Conservation (phyloP, 2,329 filamentous ascomycete species). For the Coniochaeta prunicola region DNA sequence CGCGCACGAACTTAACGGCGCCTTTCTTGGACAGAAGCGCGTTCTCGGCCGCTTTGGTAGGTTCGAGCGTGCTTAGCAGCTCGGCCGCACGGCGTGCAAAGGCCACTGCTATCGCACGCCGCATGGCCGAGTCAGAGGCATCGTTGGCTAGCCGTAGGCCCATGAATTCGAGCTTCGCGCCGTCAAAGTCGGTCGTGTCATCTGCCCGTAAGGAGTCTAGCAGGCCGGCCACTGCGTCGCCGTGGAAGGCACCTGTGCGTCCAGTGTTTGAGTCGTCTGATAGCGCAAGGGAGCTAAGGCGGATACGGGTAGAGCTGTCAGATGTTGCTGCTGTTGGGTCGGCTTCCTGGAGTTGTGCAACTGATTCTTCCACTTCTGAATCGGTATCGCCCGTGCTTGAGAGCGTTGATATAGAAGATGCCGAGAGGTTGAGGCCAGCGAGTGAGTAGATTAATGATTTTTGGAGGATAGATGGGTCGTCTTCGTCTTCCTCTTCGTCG, state of each 20-base stretch:
- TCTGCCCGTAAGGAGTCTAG: constrained; percentile 74
- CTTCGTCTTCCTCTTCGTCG: constrained; percentile 35
- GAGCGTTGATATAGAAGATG: constrained; percentile 49
- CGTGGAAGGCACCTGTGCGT: constrained; percentile 59
- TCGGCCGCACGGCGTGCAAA: constrained; percentile 77
- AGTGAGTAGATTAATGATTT: constrained; percentile 49
- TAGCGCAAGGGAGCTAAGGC: constrained; percentile 52
- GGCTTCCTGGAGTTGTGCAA: constrained; percentile 35
- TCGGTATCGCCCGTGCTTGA: constrained; percentile 62
- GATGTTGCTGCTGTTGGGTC: constrained; percentile 3
- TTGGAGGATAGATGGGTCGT: constrained; percentile 43
- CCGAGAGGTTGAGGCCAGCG: constrained; percentile 43
- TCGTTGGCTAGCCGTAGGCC: constrained; percentile 86
- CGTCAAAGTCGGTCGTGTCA: constrained; percentile 71
- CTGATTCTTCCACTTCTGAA: constrained; percentile 46
- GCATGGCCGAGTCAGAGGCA: constrained; percentile 82
- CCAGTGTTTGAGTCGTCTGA: constrained; percentile 59
- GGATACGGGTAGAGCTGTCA: constrained; percentile 15
- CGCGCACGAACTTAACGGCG: constrained; percentile 47
- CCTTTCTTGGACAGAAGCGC: constrained; percentile 49
- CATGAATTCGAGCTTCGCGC: constrained; percentile 81
- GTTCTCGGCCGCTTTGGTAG: constrained; percentile 56
- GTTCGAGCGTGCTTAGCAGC: constrained; percentile 50
- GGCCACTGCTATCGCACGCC: constrained; percentile 75
- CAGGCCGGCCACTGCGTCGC: constrained; percentile 81